Evolutionary conservation across 805 yeast genomes (phyloP).

Genomic region (Debaryomyces prosopidis): DNA sequence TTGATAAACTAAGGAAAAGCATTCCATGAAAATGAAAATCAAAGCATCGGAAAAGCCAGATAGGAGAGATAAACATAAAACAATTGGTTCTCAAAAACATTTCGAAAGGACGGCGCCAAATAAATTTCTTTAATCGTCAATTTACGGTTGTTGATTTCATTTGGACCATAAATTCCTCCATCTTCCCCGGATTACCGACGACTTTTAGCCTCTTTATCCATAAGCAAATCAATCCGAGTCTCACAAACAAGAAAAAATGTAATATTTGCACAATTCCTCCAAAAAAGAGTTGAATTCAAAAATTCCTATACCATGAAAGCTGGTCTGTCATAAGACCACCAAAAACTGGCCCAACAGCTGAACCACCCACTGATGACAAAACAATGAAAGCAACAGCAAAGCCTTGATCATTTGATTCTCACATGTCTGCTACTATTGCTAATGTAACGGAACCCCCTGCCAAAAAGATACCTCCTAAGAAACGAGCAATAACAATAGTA

Average conservation of each 20-base stretch:
- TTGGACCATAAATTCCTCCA: constrained; percentile 34
- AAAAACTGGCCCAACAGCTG: constrained; percentile 29
- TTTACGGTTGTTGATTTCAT: constrained; percentile 20
- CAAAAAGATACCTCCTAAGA: constrained; percentile 30
- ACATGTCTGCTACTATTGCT: constrained; percentile 35
- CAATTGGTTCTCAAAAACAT: constrained; percentile 41
- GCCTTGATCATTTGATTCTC: constrained; percentile 31
- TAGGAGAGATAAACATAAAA: constrained; percentile 35
- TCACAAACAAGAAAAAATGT: constrained; percentile 36
- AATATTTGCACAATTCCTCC: constrained; percentile 33
- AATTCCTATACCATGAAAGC: constrained; percentile 21
- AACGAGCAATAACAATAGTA: constrained; percentile 22
- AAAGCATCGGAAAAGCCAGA: constrained; percentile 44
- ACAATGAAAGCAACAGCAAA: constrained; percentile 34
- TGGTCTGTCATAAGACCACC: constrained; percentile 22
- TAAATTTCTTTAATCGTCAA: constrained; percentile 24
- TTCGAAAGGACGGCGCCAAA: constrained; percentile 40
- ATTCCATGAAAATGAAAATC: constrained; percentile 40
- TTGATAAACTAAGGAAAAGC: constrained; percentile 29
- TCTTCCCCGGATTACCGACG: constrained; percentile 33
- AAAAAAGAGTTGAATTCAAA: constrained; percentile 35
- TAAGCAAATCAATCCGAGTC: constrained; percentile 31
- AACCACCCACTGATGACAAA: constrained; percentile 32
- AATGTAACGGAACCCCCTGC: constrained; percentile 36
- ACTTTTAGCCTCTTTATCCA: constrained; percentile 37